Base-by-base conservation (phyloP, 768 basidiomycete species). In the Trametes cingulata region DNA sequence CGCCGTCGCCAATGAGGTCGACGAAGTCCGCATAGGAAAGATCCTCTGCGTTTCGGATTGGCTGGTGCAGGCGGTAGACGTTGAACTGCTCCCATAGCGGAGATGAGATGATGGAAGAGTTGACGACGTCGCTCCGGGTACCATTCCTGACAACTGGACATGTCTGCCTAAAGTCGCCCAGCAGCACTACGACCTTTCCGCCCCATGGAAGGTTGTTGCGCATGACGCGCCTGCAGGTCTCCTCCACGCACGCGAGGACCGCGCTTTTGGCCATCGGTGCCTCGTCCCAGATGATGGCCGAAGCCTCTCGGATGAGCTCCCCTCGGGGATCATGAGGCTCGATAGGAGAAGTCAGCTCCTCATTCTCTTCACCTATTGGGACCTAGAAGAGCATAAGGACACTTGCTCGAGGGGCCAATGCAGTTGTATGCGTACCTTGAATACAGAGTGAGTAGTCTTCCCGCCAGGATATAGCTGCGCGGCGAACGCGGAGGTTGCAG, bases 151-250 rank as follows among this genome's bases (percentile, higher is more conserved):
- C 66, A 14, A 79, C 75, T 17, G 78, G 79, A 42, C 70, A 74
- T 1, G 73, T 76, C 61, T 79, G 78, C 0, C 77, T 64, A 61
- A 79, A 78, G 61, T 78, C 77, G 0, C 76, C 78, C 1, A 76
- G 64, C 2, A 74, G 68, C 20, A 79, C 56, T 13, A 77, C 55
- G 14, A 71, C 58, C 50, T 74, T 78, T 1, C 74, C 76, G 1
- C 76, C 76, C 67, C 78, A 80, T 0, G 72, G 73, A 14, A 57
- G 39, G 41, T 72, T 52, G 52, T 65, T 71, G 4, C 62, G 43
- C 67, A 68, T 74, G 25, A 74, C 63, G 7, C 61, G 62, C 5
- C 70, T 69, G 27, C 69, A 72, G 0, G 70, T 64, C 15, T 75
- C 72, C 41, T 79, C 73, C 10, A 78, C 71, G 54, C 76, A 77